Conservation (phyloP, 805 yeast genomes). For the Kodamaea kakaduensis region DNA sequence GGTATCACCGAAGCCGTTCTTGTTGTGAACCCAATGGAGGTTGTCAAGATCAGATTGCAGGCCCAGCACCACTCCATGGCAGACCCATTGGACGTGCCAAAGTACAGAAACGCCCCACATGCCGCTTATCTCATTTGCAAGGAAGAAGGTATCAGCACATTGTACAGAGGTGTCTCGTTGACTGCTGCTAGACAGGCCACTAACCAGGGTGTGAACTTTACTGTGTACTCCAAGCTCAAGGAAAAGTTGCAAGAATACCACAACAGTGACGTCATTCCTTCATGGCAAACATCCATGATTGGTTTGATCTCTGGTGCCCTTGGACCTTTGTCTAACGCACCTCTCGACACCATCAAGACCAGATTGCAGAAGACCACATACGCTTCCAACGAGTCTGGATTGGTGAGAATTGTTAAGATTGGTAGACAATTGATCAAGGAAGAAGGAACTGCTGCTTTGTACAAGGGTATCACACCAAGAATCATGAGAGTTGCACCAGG, state of each 20-base stretch:
- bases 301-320: constrained; percentile 94
- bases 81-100: constrained; percentile 76
- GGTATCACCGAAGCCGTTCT: constrained; percentile 94
- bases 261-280: constrained; percentile 59
- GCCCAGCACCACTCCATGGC: constrained; percentile 90
- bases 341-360: constrained; percentile 94
- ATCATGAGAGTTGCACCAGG: constrained; percentile 99
- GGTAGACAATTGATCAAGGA: constrained; percentile 77
- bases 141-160: constrained; percentile 86
- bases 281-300: constrained; percentile 90
- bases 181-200: constrained; percentile 98
- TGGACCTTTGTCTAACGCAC: constrained; percentile 97
- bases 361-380: constrained; percentile 90
- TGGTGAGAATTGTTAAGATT: constrained; percentile 76
- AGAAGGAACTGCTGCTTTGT: constrained; percentile 71
- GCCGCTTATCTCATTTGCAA: constrained; percentile 76
- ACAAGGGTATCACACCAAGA: constrained; percentile 97
- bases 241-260: constrained; percentile 64
- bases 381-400: constrained; percentile 60
- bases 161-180: constrained; percentile 91
- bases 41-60: constrained; percentile 91
- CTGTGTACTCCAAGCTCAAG: constrained; percentile 85
- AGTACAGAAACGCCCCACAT: constrained; percentile 90
- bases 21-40: constrained; percentile 97
- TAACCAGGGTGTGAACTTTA: constrained; percentile 97